Percentiles rank a stretch among this genome's conserved stretches.
Evolutionary conservation across 2,329 filamentous ascomycete genomes (phyloP).

Genomic region (Pezizomycotina sp.): DNA sequence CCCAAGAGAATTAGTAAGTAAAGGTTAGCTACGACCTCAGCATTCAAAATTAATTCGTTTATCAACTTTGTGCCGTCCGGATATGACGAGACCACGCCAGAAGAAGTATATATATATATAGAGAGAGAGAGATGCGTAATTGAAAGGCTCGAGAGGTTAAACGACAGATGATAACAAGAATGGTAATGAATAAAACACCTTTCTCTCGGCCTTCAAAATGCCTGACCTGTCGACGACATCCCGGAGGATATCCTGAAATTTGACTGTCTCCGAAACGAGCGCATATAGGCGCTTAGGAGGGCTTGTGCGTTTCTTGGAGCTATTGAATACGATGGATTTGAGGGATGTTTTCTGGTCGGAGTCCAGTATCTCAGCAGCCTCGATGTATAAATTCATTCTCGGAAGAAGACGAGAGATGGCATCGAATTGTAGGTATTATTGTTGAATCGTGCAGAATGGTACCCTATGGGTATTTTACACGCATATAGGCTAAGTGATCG

Average conservation of each 20-base stretch:
- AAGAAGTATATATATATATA: too few species aligned
- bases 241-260: conserved; percentile 75
- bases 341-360: conserved; percentile 56
- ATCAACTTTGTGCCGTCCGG: too few species aligned
- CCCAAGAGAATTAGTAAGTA: conserved; percentile 4
- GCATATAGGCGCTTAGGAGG: conserved; percentile 72
- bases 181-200: conserved; percentile 40
- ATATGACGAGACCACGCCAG: too few species aligned
- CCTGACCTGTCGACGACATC: conserved; percentile 75
- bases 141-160: too few species aligned
- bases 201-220: conserved; percentile 62
- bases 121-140: too few species aligned
- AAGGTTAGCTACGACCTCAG: neutral
- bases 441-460: too few species aligned
- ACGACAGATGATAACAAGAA: too few species aligned
- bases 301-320: conserved; percentile 56
- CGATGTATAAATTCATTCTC: conserved; percentile 84
- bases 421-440: too few species aligned
- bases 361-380: conserved; percentile 61
- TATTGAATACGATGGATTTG: conserved; percentile 65
- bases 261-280: conserved; percentile 67
- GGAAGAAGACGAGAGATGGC: too few species aligned
- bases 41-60: too few species aligned
- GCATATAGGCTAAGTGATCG: too few species aligned
- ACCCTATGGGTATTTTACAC: too few species aligned